These are phyloP conservation scores for Moniliella sp. DNA, from an alignment of 1,284 basidiomycete genomes.

Conservation along the genomic window DNA sequence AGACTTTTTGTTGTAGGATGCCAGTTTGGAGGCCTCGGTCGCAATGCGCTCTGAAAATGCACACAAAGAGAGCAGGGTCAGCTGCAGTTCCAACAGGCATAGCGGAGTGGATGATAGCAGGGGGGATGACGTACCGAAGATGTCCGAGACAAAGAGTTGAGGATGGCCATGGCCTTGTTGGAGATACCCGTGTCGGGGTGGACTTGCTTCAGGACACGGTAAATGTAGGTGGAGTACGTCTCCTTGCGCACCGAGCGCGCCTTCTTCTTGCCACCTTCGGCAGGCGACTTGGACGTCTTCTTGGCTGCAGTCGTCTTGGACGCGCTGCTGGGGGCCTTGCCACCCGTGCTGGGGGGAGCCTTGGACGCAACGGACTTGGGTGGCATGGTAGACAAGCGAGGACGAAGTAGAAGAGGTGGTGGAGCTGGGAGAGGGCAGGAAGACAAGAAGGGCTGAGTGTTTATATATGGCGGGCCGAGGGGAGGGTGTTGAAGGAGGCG, in stretches of 20 bases:
- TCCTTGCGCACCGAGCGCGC: slow-evolving; percentile 44
- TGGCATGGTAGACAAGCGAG: slow-evolving; percentile 9
- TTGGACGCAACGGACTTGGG: slow-evolving; percentile 11
- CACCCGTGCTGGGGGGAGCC: slow-evolving; percentile 11
- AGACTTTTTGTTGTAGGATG: slow-evolving; percentile 34
- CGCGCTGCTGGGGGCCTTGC: slow-evolving; percentile 41
- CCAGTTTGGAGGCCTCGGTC: slow-evolving; percentile 33
- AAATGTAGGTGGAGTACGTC: slow-evolving; percentile 36
- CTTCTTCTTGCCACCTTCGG: slow-evolving; percentile 43
- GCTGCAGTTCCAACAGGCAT: no score
- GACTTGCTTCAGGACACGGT: slow-evolving; percentile 44
- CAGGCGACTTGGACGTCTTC: slow-evolving; percentile 21
- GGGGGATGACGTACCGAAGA: no score
- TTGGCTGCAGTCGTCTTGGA: slow-evolving; percentile 37
- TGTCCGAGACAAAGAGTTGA: slow-evolving; percentile 37
- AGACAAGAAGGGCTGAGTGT: no score
- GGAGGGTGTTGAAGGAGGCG: no score
- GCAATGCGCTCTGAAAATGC: slow-evolving; percentile 37
- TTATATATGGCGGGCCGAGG: no score
- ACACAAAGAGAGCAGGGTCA: no score
- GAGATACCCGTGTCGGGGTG: slow-evolving; percentile 37
- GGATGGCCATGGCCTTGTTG: slow-evolving; percentile 37
- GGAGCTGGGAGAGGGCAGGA: no score
- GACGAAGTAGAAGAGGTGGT: no score
- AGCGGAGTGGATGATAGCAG: no score